These are phyloP conservation scores for Coemansia reversa DNA, from an alignment of 192 early-diverging fungal species.

Conservation along the genomic window DNA sequence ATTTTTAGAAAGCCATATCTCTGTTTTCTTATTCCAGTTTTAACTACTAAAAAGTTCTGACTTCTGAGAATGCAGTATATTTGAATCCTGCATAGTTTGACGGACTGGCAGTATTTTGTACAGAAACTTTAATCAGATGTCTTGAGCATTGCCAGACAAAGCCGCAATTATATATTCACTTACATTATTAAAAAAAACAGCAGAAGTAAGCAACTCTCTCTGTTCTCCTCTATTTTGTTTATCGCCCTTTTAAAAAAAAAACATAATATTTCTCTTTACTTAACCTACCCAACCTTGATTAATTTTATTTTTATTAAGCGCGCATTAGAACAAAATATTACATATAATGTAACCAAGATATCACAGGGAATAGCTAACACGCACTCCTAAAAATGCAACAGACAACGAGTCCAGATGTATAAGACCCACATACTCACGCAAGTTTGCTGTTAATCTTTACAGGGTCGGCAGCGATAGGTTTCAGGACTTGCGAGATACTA, in stretches of 20 bases:
- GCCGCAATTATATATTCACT: neutral
- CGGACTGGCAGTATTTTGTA: neutral
- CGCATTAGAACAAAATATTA: too few species aligned
- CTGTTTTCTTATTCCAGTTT: neutral
- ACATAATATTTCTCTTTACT: neutral
- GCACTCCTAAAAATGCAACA: neutral
- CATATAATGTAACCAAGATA: neutral
- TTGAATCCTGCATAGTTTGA: neutral
- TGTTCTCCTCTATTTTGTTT: neutral
- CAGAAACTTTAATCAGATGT: neutral
- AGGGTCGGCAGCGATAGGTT: slow-evolving; percentile 46
- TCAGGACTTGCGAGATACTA: slow-evolving; percentile 45
- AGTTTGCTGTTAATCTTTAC: slow-evolving; percentile 49
- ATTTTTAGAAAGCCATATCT: slow-evolving; percentile 11
- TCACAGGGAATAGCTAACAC: neutral
- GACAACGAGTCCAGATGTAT: neutral
- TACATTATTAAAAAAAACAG: neutral
- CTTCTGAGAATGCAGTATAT: neutral
- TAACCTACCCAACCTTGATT: too few species aligned
- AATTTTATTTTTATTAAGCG: too few species aligned
- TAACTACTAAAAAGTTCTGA: neutral
- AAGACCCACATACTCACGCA: slow-evolving; percentile 15
- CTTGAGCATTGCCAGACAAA: neutral
- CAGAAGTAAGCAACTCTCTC: neutral
- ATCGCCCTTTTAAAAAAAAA: neutral